phyloP scores from a whole-genome alignment of 2,329 filamentous ascomycete genomes.

The Diaporthe sp. region DNA sequence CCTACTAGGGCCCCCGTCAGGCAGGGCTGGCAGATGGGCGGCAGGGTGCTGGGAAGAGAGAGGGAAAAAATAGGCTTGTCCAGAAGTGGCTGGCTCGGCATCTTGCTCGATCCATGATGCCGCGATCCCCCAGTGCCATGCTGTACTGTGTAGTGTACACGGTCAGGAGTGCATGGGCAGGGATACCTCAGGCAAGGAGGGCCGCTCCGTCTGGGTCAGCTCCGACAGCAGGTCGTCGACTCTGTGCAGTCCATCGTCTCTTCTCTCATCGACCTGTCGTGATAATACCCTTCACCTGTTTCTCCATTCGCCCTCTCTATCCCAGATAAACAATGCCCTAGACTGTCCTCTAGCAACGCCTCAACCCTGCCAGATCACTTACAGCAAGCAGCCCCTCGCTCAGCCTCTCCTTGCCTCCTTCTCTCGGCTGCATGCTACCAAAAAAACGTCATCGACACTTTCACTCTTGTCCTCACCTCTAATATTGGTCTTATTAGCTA shows the following conservation, averaged over 20 bases:
- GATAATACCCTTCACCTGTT: too few relatives aligned
- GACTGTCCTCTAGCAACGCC: neutral
- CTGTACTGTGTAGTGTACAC: too few relatives aligned
- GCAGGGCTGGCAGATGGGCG: too few relatives aligned
- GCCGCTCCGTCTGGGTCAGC: neutral
- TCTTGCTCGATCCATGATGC: slow-evolving; percentile 24
- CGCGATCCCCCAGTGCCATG: slow-evolving; percentile 6
- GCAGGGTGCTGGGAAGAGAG: neutral
- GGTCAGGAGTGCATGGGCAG: neutral
- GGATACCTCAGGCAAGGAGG: neutral
- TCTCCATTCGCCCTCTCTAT: neutral
- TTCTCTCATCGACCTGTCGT: neutral
- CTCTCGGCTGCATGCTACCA: neutral
- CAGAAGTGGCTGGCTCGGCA: slow-evolving; percentile 13
- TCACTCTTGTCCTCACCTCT: neutral
- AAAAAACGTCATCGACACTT: neutral
- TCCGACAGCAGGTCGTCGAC: too few relatives aligned
- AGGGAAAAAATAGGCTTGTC: neutral
- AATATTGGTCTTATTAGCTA: neutral
- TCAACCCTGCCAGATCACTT: neutral
- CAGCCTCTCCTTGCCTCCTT: neutral
- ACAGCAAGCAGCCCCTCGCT: neutral
- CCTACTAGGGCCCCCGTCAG: too few relatives aligned
- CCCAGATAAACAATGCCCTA: too few relatives aligned
- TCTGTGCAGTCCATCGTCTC: neutral